These are phyloP conservation scores for Metschnikowia bowlesiae DNA, from an alignment of 805 yeast genomes.

Conservation along the genomic window DNA sequence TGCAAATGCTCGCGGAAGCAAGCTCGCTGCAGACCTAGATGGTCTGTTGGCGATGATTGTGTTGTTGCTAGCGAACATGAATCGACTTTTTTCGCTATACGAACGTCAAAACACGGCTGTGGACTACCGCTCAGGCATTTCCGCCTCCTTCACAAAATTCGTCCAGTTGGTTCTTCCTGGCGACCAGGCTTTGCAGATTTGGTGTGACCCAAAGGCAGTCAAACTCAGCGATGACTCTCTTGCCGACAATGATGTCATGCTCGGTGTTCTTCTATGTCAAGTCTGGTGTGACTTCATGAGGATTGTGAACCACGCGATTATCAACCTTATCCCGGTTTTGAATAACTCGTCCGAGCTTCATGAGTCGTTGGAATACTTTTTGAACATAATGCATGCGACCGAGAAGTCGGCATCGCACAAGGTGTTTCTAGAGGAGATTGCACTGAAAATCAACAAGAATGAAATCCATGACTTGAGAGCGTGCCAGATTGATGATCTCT, in stretches of 20 bases:
- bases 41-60: slow-evolving; percentile 11
- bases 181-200: slow-evolving; percentile 20
- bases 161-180: slow-evolving; percentile 15
- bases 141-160: slow-evolving; percentile 19
- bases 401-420: slow-evolving; percentile 22
- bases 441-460: slow-evolving; percentile 7
- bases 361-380: slow-evolving; percentile 15
- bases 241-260: slow-evolving; percentile 17
- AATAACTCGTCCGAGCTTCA: slow-evolving; percentile 20
- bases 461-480: slow-evolving; percentile 4
- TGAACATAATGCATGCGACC: slow-evolving; percentile 21
- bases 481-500: slow-evolving; percentile 15
- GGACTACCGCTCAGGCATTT: slow-evolving; percentile 17
- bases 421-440: slow-evolving; percentile 19
- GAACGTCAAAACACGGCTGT: slow-evolving; percentile 15
- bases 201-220: slow-evolving; percentile 34
- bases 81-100: slow-evolving; percentile 19
- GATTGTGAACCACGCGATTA: slow-evolving; percentile 23
- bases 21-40: slow-evolving; percentile 2
- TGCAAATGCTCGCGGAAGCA: neutral
- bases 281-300: slow-evolving; percentile 37
- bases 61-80: slow-evolving; percentile 18
- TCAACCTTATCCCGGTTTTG: slow-evolving; percentile 24
- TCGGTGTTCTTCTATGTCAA: slow-evolving; percentile 28
- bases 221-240: slow-evolving; percentile 15